Base-by-base conservation (phyloP, 1,284 basidiomycete species). In the Moesziomyces sp. region DNA sequence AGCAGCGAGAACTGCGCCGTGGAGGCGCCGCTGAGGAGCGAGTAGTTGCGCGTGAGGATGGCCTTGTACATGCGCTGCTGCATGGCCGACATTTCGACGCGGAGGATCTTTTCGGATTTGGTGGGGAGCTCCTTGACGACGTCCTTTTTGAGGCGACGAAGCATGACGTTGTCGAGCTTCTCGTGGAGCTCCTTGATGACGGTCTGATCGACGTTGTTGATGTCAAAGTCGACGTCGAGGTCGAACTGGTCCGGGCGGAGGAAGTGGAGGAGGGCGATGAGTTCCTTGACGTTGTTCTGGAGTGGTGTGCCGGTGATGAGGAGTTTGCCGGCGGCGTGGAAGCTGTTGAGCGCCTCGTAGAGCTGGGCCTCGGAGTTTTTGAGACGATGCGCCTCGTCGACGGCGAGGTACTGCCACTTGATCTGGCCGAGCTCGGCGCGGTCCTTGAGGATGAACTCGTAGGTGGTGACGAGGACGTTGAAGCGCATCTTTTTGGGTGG, bases 31-130 rank as follows among this genome's bases (percentile, higher is more conserved):
- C 93, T 90, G 57, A 99, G 87, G 18, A 92, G 94, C 81, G 91
- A 89, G 85, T 96, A 99, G 85, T 99, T 99, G 91, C 94, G 81
- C 46, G 96, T 97, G 76, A 99, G 87, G 80, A 99, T 99, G 84
- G 98, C 98, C 88, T 98, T 98, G 88, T 99, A 99, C 85, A 96
- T 97, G 84, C 95, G 93, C 21, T 94, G 97, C 86, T 99, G 97
- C 84, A 99, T 89, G 55, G 92, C 90, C 78, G 91, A 93, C 96
- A 99, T 97, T 87, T 99, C 97, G 42, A 99, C 95, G 19, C 97
- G 91, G 61, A 99, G 87, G 77, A 99, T 99, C 51, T 94, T 92
- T 86, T 99, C 97, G 82, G 94, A 96, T 89, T 99, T 99, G 30
- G 94, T 95, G 2, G 97, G 97, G 53, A 99, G 87, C 61, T 93